phyloP scores from a whole-genome alignment of 78 protist species.

The Dictyostelium citrinum region DNA sequence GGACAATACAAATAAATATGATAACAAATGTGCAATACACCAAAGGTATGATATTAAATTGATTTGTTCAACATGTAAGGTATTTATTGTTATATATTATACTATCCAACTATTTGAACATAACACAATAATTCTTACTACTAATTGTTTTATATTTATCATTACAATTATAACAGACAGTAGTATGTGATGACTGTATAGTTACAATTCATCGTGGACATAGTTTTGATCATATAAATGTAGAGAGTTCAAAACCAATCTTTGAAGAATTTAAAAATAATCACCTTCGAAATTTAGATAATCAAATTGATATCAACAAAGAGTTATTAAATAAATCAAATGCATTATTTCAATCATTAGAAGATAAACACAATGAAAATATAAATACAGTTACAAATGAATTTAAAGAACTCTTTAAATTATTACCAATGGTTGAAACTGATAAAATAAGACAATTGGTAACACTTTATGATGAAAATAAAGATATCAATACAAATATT shows the following conservation, averaged over 20 bases:
- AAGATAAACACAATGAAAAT: not conserved
- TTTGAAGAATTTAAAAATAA: not conserved
- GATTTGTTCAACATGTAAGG: too few species aligned
- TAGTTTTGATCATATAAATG: not conserved
- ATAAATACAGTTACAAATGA: not conserved
- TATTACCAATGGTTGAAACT: not conserved
- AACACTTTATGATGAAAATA: not conserved
- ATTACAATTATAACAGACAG: too few species aligned
- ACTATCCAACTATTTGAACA: too few species aligned
- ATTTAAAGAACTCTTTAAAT: not conserved
- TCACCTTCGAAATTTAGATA: not conserved
- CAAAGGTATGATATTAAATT: too few species aligned
- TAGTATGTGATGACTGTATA: too few species aligned
- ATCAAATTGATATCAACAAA: not conserved
- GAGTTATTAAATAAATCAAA: not conserved
- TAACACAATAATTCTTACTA: too few species aligned
- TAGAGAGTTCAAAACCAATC: not conserved
- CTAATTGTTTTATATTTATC: too few species aligned
- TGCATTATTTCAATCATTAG: not conserved
- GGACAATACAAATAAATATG: too few species aligned
- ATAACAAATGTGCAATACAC: too few species aligned
- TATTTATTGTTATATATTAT: too few species aligned
- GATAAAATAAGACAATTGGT: not conserved
- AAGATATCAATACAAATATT: not conserved
- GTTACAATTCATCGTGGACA: not conserved